A percentile compares a stretch with the other conserved stretches of the same genome.
Evolutionary conservation across 2,329 filamentous ascomycete species (phyloP).

Genomic region (Ceratocystis variospora): DNA sequence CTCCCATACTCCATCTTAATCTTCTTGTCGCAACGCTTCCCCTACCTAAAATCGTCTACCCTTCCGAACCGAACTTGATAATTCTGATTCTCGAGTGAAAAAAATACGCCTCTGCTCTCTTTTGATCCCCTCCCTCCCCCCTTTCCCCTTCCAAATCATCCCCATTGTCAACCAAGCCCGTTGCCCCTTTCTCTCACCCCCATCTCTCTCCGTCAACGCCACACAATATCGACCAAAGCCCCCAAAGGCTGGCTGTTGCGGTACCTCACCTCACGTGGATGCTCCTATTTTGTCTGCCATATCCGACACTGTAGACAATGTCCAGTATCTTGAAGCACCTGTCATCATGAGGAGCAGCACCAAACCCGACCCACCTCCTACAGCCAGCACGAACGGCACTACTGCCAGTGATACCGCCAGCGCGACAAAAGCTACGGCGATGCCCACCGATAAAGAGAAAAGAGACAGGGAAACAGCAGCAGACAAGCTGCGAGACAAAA

Average conservation of each 20-base stretch:
- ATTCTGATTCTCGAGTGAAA: neutral
- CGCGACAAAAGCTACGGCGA: conserved; percentile 3
- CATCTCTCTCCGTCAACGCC: neutral
- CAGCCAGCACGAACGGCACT: neutral
- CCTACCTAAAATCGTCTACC: neutral
- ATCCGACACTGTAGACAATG: conserved; percentile 1
- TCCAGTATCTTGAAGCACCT: conserved; percentile 8
- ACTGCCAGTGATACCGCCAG: neutral
- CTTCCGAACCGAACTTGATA: neutral
- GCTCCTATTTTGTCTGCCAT: neutral
- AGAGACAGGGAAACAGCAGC: neutral
- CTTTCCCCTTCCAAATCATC: neutral
- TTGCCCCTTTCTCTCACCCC: neutral
- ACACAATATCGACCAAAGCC: neutral
- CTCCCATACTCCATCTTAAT: neutral
- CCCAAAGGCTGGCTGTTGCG: neutral
- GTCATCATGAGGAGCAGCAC: conserved; percentile 14
- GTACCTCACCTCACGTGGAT: neutral
- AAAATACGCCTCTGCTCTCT: neutral
- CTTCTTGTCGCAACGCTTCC: neutral
- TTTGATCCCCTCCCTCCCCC: neutral
- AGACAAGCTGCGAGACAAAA: neutral
- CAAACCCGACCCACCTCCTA: conserved; percentile 6
- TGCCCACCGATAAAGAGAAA: neutral
- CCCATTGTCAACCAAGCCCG: neutral